Evolutionary conservation across 2,329 filamentous ascomycete genomes (phyloP).

Genomic region (Fusarium torreyae): DNA sequence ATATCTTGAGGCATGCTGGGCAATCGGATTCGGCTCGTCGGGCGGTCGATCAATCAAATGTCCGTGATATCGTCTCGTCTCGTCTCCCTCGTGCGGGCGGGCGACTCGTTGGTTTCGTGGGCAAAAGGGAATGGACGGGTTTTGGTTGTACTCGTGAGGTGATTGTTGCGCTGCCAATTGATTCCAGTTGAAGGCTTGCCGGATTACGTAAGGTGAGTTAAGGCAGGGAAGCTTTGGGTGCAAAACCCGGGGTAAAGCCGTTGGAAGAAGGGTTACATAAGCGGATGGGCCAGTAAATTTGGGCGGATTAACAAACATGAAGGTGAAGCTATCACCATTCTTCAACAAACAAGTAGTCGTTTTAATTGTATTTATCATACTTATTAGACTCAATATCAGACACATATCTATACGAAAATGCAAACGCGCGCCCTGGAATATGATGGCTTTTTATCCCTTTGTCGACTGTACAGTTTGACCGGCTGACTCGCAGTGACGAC

Average conservation of each 20-base stretch:
- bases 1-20: constrained; percentile 95
- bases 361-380: background rate
- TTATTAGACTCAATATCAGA: background rate
- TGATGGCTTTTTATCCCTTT: background rate
- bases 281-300: constrained; percentile 30
- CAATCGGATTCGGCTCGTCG: constrained; percentile 40
- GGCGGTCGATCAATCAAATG: constrained; percentile 13
- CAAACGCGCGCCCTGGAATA: background rate
- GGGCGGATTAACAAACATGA: constrained; percentile 36
- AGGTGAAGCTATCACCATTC: constrained; percentile 35
- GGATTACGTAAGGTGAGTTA: constrained; percentile 47
- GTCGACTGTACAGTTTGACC: background rate
- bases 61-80: constrained; percentile 14
- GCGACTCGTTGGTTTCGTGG: constrained; percentile 23
- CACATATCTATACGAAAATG: background rate
- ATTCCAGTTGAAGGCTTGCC: constrained; percentile 29
- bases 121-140: background rate
- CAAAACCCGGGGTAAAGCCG: constrained; percentile 21
- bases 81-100: constrained; percentile 37
- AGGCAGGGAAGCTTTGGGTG: constrained; percentile 1
- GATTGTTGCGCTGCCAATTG: constrained; percentile 47
- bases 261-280: constrained; percentile 20
- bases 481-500: constrained; percentile 19
- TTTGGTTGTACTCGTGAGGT: constrained; percentile 42
- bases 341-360: background rate